Evolutionary conservation across 768 basidiomycete species (phyloP).

Genomic region (Lentinula edodes): DNA sequence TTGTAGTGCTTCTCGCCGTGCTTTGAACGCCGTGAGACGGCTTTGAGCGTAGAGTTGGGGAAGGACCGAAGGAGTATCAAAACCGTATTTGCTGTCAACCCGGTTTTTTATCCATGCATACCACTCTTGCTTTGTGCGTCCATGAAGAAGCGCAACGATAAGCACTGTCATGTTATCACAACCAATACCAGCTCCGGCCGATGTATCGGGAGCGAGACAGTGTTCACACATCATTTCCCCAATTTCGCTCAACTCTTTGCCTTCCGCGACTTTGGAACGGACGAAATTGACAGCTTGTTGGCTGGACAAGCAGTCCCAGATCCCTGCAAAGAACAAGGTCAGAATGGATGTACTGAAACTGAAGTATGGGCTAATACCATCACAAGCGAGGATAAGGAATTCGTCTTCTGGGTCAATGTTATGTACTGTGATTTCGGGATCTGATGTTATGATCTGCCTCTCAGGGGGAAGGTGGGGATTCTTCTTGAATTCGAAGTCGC

Average conservation of each 20-base stretch:
- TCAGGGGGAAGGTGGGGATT: conserved; percentile 77
- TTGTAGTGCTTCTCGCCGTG: conserved; percentile 46
- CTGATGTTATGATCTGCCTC: conserved; percentile 89
- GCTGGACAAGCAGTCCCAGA: conserved; percentile 95
- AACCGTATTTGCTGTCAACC: conserved; percentile 70
- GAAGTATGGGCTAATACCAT: conserved; percentile 52
- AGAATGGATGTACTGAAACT: neutral
- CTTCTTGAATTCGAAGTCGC: conserved; percentile 99
- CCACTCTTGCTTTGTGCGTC: conserved; percentile 90
- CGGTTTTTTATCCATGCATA: conserved; percentile 83
- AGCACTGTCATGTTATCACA: conserved; percentile 99
- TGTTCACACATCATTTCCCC: conserved; percentile 87
- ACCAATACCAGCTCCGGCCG: conserved; percentile 87
- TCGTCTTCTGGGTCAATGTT: conserved; percentile 86
- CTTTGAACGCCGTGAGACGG: conserved; percentile 58
- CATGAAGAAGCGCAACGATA: conserved; percentile 82
- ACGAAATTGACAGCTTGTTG: conserved; percentile 91
- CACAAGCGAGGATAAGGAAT: conserved; percentile 94
- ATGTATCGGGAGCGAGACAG: conserved; percentile 91
- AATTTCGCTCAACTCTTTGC: conserved; percentile 75
- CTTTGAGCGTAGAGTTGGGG: conserved; percentile 73
- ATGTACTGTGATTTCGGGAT: conserved; percentile 88
- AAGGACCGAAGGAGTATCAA: conserved; percentile 66
- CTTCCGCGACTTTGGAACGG: conserved; percentile 74
- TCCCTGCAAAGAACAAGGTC: conserved; percentile 51